Evolutionary conservation across 2,329 filamentous ascomycete genomes (phyloP).

Genomic region (Fusarium pseudonygamai): DNA sequence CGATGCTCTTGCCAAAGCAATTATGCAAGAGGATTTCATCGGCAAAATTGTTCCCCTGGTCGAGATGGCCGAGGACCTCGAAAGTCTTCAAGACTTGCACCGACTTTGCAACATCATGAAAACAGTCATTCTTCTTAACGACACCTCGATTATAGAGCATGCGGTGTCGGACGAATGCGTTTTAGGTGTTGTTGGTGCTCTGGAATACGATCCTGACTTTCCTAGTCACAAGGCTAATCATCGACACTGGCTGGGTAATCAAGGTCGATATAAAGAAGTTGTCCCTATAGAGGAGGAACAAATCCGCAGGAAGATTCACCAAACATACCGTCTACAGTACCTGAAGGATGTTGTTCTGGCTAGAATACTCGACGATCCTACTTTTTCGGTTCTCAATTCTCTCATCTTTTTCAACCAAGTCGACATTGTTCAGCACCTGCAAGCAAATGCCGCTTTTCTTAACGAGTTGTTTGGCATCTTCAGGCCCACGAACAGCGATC

Average conservation of each 20-base stretch:
- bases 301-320: slow-evolving; percentile 91
- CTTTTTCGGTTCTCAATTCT: slow-evolving; percentile 96
- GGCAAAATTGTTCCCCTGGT: slow-evolving; percentile 86
- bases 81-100: slow-evolving; percentile 87
- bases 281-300: slow-evolving; percentile 86
- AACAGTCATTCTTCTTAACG: slow-evolving; percentile 91
- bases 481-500: slow-evolving; percentile 68
- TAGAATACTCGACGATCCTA: slow-evolving; percentile 95
- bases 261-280: slow-evolving; percentile 94
- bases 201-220: slow-evolving; percentile 98
- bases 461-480: slow-evolving; percentile 91
- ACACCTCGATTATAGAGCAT: slow-evolving; percentile 92
- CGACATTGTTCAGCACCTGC: slow-evolving; percentile 95
- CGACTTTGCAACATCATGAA: slow-evolving; percentile 98
- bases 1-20: slow-evolving; percentile 86
- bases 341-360: slow-evolving; percentile 98
- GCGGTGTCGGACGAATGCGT: slow-evolving; percentile 91
- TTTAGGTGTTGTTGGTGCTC: slow-evolving; percentile 89
- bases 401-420: slow-evolving; percentile 99
- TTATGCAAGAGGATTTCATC: slow-evolving; percentile 88
- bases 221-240: slow-evolving; percentile 98
- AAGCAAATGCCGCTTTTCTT: slow-evolving; percentile 80
- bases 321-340: slow-evolving; percentile 95
- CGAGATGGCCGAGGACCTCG: slow-evolving; percentile 87
- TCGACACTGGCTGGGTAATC: slow-evolving; percentile 87